Evolutionary conservation across 2,329 filamentous ascomycete species (phyloP).

Genomic region (Arthrobotrys pseudoclavata): DNA sequence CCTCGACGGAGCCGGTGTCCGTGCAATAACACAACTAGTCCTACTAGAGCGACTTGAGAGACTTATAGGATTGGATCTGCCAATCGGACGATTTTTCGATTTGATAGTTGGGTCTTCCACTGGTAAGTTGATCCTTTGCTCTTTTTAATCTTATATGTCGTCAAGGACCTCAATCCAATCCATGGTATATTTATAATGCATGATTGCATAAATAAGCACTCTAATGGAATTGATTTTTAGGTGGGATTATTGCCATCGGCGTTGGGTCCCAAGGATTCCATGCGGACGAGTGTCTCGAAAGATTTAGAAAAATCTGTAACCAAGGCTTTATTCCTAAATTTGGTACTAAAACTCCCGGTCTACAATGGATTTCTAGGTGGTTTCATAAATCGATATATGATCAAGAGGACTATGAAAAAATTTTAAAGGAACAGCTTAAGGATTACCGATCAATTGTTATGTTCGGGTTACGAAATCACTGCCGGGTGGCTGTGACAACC

Average conservation of each 20-base stretch:
- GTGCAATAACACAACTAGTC: constrained; percentile 16
- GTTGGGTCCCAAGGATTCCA: neutral
- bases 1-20: constrained; percentile 32
- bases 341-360: neutral
- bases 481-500: constrained; percentile 24
- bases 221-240: neutral
- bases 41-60: constrained; percentile 10
- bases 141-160: no score
- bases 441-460: neutral
- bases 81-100: constrained; percentile 37
- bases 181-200: neutral
- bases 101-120: constrained; percentile 18
- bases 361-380: neutral
- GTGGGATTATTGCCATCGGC: constrained; percentile 27
- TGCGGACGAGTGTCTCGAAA: neutral
- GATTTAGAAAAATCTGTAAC: neutral
- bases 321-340: neutral
- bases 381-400: neutral
- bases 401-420: neutral
- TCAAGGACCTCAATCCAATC: no score
- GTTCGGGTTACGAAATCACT: constrained; percentile 24
- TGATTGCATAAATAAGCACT: neutral
- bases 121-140: constrained; percentile 17
- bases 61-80: constrained; percentile 12
- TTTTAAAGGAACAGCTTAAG: neutral